Conservation (phyloP, 176 grass and related monocot genomes). For the Aegilops sharonensis region DNA sequence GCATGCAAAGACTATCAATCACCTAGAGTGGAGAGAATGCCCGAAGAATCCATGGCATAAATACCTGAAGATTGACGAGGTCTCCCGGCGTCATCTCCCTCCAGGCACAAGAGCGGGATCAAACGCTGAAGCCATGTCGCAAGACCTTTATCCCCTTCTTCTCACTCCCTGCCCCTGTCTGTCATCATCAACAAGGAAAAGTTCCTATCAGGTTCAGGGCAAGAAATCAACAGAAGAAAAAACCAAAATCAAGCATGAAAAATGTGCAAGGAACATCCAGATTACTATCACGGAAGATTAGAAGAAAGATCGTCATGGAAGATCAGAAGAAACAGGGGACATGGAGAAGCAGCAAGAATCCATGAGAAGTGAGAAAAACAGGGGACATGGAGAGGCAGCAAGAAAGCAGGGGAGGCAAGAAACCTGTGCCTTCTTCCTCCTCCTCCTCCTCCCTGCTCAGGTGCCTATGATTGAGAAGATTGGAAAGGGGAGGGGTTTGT, state of each 20-base stretch:
- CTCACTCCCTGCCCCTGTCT: not conserved
- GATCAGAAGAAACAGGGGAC: not conserved
- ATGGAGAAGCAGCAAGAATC: not conserved
- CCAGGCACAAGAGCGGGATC: not conserved
- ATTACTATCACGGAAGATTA: not conserved
- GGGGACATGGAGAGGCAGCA: not conserved
- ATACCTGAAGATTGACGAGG: conserved; percentile 30
- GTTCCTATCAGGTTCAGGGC: not conserved
- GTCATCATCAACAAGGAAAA: not conserved
- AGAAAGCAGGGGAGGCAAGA: not conserved
- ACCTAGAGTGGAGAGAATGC: not conserved
- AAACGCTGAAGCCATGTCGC: conserved; percentile 13
- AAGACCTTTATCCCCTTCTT: not conserved
- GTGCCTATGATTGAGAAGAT: conserved; percentile 15
- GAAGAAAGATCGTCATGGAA: not conserved
- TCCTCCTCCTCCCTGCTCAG: not conserved
- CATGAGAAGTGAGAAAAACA: not conserved
- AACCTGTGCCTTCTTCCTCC: not conserved
- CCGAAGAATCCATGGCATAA: no score
- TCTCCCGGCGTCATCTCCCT: conserved; percentile 13
- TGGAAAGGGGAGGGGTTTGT: conserved; percentile 26
- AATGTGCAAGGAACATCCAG: not conserved
- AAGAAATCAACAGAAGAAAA: not conserved
- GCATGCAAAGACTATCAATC: not conserved
- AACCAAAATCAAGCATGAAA: conserved; percentile 7